Evolutionary conservation across 2,329 filamentous ascomycete genomes (phyloP).

Genomic region (Paramyrothecium roridum): DNA sequence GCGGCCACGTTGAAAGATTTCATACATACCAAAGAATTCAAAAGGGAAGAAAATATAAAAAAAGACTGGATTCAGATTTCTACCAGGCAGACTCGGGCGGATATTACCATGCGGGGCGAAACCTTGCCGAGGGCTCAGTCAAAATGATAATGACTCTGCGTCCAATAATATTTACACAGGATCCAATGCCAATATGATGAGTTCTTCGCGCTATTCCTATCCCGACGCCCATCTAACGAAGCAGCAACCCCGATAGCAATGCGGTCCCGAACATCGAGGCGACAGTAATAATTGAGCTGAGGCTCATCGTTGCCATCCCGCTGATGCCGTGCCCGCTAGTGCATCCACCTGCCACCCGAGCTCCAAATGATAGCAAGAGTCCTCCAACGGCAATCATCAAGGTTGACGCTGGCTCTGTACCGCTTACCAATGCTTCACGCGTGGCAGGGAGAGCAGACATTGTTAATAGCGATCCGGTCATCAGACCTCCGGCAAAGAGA

Average conservation of each 20-base stretch:
- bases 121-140: too few relatives aligned
- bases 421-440: conserved; percentile 1
- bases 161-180: too few relatives aligned
- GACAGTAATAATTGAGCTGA: conserved; percentile 6
- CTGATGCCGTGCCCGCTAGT: conserved; percentile 10
- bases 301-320: conserved; percentile 5
- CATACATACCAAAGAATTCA: too few relatives aligned
- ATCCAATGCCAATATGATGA: too few relatives aligned
- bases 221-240: background rate
- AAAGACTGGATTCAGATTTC: too few relatives aligned
- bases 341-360: conserved; percentile 7
- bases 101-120: too few relatives aligned
- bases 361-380: conserved; percentile 7
- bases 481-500: conserved; percentile 4
- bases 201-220: too few relatives aligned
- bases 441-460: conserved; percentile 3
- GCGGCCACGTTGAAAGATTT: too few relatives aligned
- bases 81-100: too few relatives aligned
- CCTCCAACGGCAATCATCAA: conserved; percentile 3
- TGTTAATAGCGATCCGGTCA: conserved; percentile 2
- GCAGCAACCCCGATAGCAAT: background rate
- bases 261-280: conserved; percentile 6
- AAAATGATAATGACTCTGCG: too few relatives aligned
- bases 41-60: too few relatives aligned
- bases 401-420: conserved; percentile 1